Percentiles rank a stretch among this genome's conserved stretches.
Conservation (phyloP, 1,139 yeast genomes). For the Yamadazyma dushanensis region DNA sequence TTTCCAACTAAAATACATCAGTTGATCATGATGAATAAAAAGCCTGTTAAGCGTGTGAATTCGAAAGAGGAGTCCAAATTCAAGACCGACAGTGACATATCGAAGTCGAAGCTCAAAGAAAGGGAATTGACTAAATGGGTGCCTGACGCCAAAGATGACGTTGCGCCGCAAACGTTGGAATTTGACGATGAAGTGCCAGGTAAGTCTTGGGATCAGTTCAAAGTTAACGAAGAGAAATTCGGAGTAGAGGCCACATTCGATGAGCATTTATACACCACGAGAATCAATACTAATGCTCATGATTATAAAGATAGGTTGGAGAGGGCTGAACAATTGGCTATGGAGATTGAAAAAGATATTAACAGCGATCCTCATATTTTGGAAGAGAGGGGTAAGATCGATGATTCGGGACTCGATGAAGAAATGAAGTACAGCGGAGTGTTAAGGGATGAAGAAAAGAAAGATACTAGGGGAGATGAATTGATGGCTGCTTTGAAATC, state of each 20-base stretch:
- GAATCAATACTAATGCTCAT: constrained; percentile 72
- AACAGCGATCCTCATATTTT: constrained; percentile 78
- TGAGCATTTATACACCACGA: constrained; percentile 87
- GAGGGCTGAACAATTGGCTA: constrained; percentile 77
- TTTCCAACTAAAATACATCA: not conserved
- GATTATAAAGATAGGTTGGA: constrained; percentile 65
- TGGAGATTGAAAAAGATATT: constrained; percentile 72
- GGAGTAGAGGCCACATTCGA: constrained; percentile 87
- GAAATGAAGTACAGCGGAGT: constrained; percentile 97
- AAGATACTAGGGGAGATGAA: constrained; percentile 53
- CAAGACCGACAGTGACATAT: constrained; percentile 84
- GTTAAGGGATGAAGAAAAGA: constrained; percentile 25
- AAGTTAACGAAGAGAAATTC: constrained; percentile 82
- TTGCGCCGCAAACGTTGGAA: constrained; percentile 25
- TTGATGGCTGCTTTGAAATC: constrained; percentile 59
- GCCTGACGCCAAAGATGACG: constrained; percentile 54
- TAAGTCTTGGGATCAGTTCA: constrained; percentile 85
- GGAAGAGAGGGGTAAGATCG: constrained; percentile 86
- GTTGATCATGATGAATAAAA: constrained; percentile 9
- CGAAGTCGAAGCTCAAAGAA: constrained; percentile 51
- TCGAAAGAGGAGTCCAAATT: constrained; percentile 33
- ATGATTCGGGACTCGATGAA: constrained; percentile 88
- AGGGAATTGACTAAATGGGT: constrained; percentile 85
- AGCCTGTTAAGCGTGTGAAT: constrained; percentile 14
- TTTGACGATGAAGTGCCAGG: constrained; percentile 41